Base-by-base conservation (phyloP, 106 monocot genomes). In the Amphibolis antarctica region DNA sequence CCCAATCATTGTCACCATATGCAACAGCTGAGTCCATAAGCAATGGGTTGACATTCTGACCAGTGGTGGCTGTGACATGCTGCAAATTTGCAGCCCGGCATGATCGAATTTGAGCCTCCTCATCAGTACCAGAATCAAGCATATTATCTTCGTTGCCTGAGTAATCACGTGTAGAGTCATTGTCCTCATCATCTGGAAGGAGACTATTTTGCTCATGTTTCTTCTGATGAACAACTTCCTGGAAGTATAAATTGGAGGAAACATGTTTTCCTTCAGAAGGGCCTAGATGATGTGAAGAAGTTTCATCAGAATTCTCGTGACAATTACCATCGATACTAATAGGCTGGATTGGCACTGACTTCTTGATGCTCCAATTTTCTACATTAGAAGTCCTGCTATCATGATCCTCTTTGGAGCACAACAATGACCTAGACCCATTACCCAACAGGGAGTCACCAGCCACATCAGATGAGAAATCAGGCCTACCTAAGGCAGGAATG, bases 51-150 rank as follows among this genome's bases (percentile, higher is more conserved):
- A 3, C 64, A 20, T 72, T 63, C 63, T 44, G 11, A 27, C 10
- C 0, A 42, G 11, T 46, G 29, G 14, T 47, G 15, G 44, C 46
- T 2, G 25, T 63, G 14, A 42, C 9, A 48, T 17, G 22, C 44
- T 61, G 61, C 22, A 61, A 42, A 43, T 20, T 12, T 15, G 14
- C 44, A 24, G 14, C 47, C 17, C 26, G 10, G 15, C 1, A 17
- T 24, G 25, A 46, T 9, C 20, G 17, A 17, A 26, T 47, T 10
- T 22, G 29, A 46, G 18, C 47, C 7, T 46, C 63, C 10, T 45
- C 61, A 36, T 82, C 77, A 17, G 71, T 62, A 36, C 72, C 77
- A 66, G 55, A 79, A 36, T 59, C 85, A 66, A 70, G 52, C 44
- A 66, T 68, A 19, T 63, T 72, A 28, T 63, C 81, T 20, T 76